phyloP scores from a whole-genome alignment of 1,139 yeast species.

The Diutina catenulata region DNA sequence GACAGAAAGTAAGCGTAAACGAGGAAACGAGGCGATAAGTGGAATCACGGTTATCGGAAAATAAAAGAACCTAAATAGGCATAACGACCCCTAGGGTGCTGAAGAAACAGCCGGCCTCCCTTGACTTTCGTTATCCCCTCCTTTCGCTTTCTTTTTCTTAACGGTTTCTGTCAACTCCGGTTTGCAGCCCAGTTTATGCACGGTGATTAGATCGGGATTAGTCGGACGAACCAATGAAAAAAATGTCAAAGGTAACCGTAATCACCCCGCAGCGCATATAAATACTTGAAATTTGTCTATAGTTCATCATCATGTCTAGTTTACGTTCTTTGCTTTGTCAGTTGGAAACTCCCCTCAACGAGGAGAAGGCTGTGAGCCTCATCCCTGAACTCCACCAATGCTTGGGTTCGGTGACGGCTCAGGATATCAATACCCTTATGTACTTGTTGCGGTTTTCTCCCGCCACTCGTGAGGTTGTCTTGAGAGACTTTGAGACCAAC shows the following conservation, averaged over 20 bases:
- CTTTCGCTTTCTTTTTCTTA: too few species aligned
- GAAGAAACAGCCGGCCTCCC: too few species aligned
- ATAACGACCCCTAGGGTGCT: too few species aligned
- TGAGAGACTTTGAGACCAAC: slow-evolving; percentile 1
- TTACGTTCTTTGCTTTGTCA: neutral
- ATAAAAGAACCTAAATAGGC: too few species aligned
- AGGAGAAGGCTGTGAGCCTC: neutral
- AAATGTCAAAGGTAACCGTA: neutral
- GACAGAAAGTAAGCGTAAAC: too few species aligned
- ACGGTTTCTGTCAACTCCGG: too few species aligned
- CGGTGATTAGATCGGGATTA: neutral
- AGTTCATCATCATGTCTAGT: neutral
- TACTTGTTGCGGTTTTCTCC: slow-evolving; percentile 2
- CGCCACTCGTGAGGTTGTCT: slow-evolving; percentile 4
- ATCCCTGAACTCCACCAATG: neutral
- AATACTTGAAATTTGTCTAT: neutral
- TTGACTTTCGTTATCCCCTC: too few species aligned
- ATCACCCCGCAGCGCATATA: neutral
- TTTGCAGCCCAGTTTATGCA: too few species aligned
- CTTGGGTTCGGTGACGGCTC: neutral
- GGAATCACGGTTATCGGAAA: too few species aligned
- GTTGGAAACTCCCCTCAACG: slow-evolving; percentile 3
- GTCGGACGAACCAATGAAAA: neutral
- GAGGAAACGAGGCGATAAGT: too few species aligned
- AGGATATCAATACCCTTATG: slow-evolving; percentile 2